Evolutionary conservation across 1,284 basidiomycete genomes (phyloP), one percentile per base, ranked within the genome.

Genomic region (Fomes fomentarius): DNA sequence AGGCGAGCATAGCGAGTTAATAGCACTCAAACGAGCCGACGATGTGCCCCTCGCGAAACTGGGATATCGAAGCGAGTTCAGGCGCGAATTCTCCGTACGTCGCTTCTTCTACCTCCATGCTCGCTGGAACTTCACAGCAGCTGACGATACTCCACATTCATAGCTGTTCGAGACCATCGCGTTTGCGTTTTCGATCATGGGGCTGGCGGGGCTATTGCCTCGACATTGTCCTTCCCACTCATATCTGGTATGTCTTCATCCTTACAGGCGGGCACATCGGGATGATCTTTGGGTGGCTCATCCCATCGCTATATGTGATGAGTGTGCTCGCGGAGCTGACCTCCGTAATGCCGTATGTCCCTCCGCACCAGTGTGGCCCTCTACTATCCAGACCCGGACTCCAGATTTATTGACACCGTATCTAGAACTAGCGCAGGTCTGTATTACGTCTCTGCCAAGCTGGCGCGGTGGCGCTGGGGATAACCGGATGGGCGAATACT

Each of bases 261-360:
- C 37, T 37, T n/a, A 5, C 57, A 80, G 87, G 87, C 50, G 87
- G 88, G 5, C 87, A 90, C 67, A 82, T 88, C 25, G 87, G 88
- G 21, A 84, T 91, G 78, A 79, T 89, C 7, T 91, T 85, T 72
- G 89, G 89, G 21, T 91, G 88, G 89, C 69, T 89, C 21, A 85
- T 91, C 55, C 89, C 88, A 4, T 80, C 76, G 57, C 73, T 87
- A 47, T 89, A 89, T 59, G 87, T 91, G 35, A 75, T 84, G 70
- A 74, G 78, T 6, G 75, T 89, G n/a, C 81, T 91, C 75, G 88
- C 88, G 4, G 88, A 91, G 64, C 64, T 91, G 22, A 77, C 84
- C 2, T 88, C 86, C 4, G 80, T 87, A 4, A 91, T 91, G 88
- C 88, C 88, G 82, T 89, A 68, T 66, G 83, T 77, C 12, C 15